phyloP scores from a whole-genome alignment of 257 asterid species.

The Capsicum baccatum region DNA sequence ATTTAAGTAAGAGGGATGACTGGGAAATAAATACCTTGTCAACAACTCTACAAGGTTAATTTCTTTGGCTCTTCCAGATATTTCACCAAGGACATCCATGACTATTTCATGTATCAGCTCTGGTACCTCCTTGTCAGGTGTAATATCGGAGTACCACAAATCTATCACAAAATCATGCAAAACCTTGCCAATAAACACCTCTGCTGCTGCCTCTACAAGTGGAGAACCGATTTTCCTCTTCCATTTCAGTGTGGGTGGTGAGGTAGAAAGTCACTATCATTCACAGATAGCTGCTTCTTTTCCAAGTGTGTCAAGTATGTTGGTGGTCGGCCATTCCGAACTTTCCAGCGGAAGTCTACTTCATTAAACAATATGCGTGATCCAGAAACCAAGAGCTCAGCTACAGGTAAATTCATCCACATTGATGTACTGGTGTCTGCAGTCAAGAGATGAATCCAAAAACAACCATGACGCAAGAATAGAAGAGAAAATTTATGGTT shows the following conservation, averaged over 20 bases:
- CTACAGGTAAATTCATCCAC: constrained; percentile 92
- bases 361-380: constrained; percentile 67
- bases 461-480: not conserved
- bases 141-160: constrained; percentile 90
- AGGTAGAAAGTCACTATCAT: constrained; percentile 80
- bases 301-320: constrained; percentile 84
- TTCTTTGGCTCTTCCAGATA: constrained; percentile 77
- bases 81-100: constrained; percentile 95
- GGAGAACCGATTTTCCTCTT: constrained; percentile 91
- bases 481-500: constrained; percentile 24
- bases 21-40: constrained; percentile 63
- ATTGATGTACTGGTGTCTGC: constrained; percentile 97
- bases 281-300: constrained; percentile 85
- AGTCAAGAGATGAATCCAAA: constrained; percentile 35
- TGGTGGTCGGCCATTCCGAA: constrained; percentile 47
- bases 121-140: constrained; percentile 94
- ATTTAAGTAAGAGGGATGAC: constrained; percentile 5
- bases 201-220: constrained; percentile 79
- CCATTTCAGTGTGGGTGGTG: constrained; percentile 73
- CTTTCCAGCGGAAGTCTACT: constrained; percentile 89
- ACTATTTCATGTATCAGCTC: constrained; percentile 67
- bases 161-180: constrained; percentile 87
- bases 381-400: constrained; percentile 80
- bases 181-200: constrained; percentile 74
- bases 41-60: constrained; percentile 89